Evolutionary conservation across 2,329 filamentous ascomycete species (phyloP).

Genomic region (Colletotrichum lentis): DNA sequence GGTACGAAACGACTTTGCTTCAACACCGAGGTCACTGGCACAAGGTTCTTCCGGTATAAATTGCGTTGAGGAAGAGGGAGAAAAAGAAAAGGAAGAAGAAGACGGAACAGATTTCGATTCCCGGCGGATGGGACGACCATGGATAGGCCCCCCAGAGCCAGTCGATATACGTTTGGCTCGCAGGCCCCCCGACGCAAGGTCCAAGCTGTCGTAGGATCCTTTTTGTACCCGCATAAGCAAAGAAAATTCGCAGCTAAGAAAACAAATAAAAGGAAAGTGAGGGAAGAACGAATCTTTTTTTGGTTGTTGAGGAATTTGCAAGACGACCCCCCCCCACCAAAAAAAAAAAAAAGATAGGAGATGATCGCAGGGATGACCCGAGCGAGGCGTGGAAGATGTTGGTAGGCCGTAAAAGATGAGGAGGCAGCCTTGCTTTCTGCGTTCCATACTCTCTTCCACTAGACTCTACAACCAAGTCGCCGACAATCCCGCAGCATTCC

Average conservation of each 20-base stretch:
- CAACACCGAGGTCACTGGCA: not conserved
- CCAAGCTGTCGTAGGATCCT: constrained; percentile 17
- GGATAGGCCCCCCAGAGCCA: constrained; percentile 2
- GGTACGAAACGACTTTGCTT: not conserved
- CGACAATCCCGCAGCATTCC: not conserved
- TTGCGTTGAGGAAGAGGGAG: not conserved
- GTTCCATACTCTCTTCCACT: not conserved
- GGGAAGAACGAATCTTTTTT: no score
- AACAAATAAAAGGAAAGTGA: not conserved
- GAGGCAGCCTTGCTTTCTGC: not conserved
- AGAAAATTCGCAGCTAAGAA: not conserved
- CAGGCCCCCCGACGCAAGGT: constrained; percentile 4
- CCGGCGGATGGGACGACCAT: constrained; percentile 27
- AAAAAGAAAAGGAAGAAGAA: not conserved
- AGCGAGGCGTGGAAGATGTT: not conserved
- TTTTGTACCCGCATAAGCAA: constrained; percentile 23
- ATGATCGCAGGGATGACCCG: constrained; percentile 6
- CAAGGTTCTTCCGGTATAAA: not conserved
- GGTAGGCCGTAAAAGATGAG: not conserved
- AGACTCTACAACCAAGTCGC: not conserved
- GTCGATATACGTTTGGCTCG: constrained; percentile 27
- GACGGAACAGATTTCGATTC: constrained; percentile 26
- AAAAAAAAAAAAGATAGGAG: not conserved
- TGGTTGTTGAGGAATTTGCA: no score
- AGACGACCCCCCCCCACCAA: no score